Conservation (phyloP, 768 basidiomycete genomes). For the Boletus bicolor region DNA sequence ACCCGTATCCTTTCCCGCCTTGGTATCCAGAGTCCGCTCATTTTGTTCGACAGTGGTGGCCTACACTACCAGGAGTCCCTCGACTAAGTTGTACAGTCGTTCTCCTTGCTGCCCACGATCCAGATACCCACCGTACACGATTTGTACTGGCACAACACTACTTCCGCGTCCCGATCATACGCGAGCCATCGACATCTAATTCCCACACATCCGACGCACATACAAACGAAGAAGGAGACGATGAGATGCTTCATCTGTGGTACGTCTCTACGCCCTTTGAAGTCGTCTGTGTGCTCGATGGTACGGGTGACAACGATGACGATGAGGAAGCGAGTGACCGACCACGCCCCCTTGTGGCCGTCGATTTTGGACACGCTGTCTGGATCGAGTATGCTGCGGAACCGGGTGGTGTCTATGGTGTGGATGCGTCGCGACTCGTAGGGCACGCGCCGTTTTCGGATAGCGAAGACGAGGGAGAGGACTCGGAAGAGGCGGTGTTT, state of each 20-base stretch:
- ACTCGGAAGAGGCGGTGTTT: slow-evolving; percentile 16
- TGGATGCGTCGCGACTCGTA: slow-evolving; percentile 27
- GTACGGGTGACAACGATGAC: slow-evolving; percentile 27
- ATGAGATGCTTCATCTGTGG: slow-evolving; percentile 65
- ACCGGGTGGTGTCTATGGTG: slow-evolving; percentile 27
- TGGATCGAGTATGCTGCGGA: slow-evolving; percentile 64
- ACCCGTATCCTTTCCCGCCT: slow-evolving; percentile 63
- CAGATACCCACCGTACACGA: slow-evolving; percentile 52
- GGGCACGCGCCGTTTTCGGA: slow-evolving; percentile 28
- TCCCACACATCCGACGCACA: background rate
- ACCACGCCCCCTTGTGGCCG: slow-evolving; percentile 69
- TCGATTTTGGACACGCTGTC: slow-evolving; percentile 86
- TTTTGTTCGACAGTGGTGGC: slow-evolving; percentile 83
- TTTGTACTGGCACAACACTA: slow-evolving; percentile 76
- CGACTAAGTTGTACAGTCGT: slow-evolving; percentile 71
- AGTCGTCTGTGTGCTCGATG: slow-evolving; percentile 61
- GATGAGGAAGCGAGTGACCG: slow-evolving; percentile 40
- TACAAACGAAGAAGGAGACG: slow-evolving; percentile 33
- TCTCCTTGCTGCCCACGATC: slow-evolving; percentile 60
- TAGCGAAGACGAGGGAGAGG: slow-evolving; percentile 29
- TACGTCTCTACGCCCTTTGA: slow-evolving; percentile 71
- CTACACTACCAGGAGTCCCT: slow-evolving; percentile 58
- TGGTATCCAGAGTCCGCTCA: slow-evolving; percentile 76
- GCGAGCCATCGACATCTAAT: slow-evolving; percentile 15
- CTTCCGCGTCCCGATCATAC: slow-evolving; percentile 61